Conservation (phyloP, 2,329 filamentous ascomycete species). For the Sclerotinia nivalis region DNA sequence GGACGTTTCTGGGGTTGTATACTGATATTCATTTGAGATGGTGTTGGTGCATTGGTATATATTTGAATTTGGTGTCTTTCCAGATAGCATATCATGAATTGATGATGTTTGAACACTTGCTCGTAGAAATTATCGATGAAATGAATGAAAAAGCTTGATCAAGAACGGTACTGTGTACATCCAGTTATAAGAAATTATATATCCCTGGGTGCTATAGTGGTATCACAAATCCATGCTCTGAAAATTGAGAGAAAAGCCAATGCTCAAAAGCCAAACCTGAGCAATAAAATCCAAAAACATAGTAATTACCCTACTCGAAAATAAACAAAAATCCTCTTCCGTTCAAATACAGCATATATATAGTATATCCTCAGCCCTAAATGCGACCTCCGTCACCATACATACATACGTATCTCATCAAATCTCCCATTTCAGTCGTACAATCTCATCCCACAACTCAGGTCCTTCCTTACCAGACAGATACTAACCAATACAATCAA, state of each 20-base stretch:
- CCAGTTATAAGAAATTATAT: background rate
- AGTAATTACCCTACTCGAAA: background rate
- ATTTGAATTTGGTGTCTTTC: background rate
- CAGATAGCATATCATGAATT: background rate
- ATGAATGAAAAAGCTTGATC: too few species aligned
- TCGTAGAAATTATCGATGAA: background rate
- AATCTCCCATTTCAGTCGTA: background rate
- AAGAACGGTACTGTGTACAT: background rate
- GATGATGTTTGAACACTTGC: background rate
- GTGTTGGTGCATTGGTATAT: too few species aligned
- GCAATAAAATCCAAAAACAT: background rate
- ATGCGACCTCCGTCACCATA: background rate
- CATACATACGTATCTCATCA: too few species aligned
- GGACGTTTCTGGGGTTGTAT: background rate
- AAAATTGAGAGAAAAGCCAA: too few species aligned
- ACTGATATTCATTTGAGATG: background rate
- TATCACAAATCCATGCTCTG: too few species aligned
- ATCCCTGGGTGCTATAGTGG: too few species aligned
- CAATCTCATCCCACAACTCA: conserved; percentile 4
- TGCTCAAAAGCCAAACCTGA: too few species aligned
- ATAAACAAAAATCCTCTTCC: background rate
- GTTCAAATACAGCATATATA: background rate
- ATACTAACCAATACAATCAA: too few species aligned
- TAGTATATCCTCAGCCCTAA: background rate
- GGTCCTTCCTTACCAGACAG: background rate